phyloP scores from a whole-genome alignment of 352 stramenopile species.

The Globisporangium iwayamae region DNA sequence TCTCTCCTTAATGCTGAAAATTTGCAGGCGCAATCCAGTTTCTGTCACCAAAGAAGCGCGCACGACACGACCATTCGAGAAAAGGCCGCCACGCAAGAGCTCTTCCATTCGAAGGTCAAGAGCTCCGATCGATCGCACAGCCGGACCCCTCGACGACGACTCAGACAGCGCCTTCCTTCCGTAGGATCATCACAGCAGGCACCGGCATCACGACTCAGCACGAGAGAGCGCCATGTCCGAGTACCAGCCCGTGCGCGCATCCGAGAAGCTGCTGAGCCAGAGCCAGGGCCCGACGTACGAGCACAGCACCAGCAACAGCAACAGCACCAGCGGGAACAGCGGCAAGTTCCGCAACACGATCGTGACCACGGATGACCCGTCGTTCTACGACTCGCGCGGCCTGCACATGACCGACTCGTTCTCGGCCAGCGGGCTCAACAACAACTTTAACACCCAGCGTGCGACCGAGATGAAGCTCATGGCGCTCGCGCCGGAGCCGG shows the following conservation, averaged over 20 bases:
- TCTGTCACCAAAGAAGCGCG: not conserved
- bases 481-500: conserved; percentile 39
- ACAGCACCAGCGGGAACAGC: not conserved
- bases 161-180: not conserved
- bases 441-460: conserved; percentile 13
- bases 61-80: conserved; percentile 1
- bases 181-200: not conserved
- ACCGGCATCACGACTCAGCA: not conserved
- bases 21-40: conserved; percentile 2
- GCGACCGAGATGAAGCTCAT: conserved; percentile 65
- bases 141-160: too few relatives aligned
- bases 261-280: not conserved
- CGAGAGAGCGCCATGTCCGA: not conserved
- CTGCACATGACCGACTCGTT: conserved; percentile 3
- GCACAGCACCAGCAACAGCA: not conserved
- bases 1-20: not conserved
- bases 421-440: not conserved
- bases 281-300: conserved; percentile 1
- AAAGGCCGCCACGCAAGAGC: not conserved
- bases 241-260: not conserved
- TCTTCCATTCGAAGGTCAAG: not conserved
- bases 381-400: conserved; percentile 4
- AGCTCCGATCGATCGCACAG: not conserved
- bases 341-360: conserved; percentile 9
- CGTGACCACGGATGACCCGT: conserved; percentile 1